Conservation (phyloP, 2,329 filamentous ascomycete species). For the Zelopaecilomyces penicillatus region DNA sequence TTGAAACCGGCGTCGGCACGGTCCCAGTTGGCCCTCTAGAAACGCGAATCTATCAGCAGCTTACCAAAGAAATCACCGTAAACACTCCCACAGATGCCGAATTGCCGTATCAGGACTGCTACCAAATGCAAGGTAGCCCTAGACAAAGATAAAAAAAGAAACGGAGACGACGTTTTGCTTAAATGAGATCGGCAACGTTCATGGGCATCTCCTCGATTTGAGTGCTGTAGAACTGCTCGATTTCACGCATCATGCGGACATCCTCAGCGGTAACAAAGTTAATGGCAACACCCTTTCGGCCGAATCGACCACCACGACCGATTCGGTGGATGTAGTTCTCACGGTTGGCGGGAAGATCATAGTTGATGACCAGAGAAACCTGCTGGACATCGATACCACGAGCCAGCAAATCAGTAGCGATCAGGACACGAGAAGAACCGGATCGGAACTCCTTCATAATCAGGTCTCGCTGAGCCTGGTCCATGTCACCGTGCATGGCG, state of each 20-base stretch:
- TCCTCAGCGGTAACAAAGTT: slow-evolving; percentile 99
- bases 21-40: slow-evolving; percentile 26
- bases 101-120: slow-evolving; percentile 17
- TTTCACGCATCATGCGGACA: slow-evolving; percentile 92
- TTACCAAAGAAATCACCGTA: slow-evolving; percentile 24
- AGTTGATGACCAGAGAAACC: slow-evolving; percentile 97
- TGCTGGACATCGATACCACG: slow-evolving; percentile 98
- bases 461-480: slow-evolving; percentile 92
- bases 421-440: slow-evolving; percentile 90
- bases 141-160: slow-evolving; percentile 16
- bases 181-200: slow-evolving; percentile 73
- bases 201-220: slow-evolving; percentile 99
- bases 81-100: slow-evolving; percentile 22
- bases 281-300: slow-evolving; percentile 97
- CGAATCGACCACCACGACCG: slow-evolving; percentile 88
- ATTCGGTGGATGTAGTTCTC: slow-evolving; percentile 99
- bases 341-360: slow-evolving; percentile 94
- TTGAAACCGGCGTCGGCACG: slow-evolving; percentile 18
- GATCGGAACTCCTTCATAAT: slow-evolving; percentile 99
- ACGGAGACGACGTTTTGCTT: slow-evolving; percentile 25
- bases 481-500: slow-evolving; percentile 99
- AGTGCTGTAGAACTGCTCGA: slow-evolving; percentile 99
- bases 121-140: slow-evolving; percentile 14
- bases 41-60: slow-evolving; percentile 33
- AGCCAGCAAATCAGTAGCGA: slow-evolving; percentile 96